Conservation (phyloP, 345 rosid species). For the Eucalyptus tenuipes region DNA sequence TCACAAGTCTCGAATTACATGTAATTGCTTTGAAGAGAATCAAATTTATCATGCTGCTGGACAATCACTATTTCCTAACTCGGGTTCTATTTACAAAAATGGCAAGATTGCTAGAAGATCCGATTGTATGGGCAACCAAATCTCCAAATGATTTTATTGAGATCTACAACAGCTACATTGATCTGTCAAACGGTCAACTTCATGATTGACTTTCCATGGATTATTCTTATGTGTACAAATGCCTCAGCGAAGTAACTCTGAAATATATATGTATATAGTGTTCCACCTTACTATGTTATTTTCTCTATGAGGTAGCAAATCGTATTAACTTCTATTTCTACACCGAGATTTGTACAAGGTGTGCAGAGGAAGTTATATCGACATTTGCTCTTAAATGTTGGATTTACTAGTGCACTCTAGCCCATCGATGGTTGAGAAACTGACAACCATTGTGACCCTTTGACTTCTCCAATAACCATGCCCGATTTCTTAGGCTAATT, state of each 20-base stretch:
- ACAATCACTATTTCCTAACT: background rate
- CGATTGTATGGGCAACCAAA: background rate
- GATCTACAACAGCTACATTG: background rate
- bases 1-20: background rate
- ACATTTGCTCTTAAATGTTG: background rate
- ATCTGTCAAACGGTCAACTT: background rate
- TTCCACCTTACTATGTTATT: background rate
- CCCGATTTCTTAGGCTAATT: background rate
- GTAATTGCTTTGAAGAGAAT: background rate
- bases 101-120: background rate
- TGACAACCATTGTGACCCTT: background rate
- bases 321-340: background rate
- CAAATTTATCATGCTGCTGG: background rate
- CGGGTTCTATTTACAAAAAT: background rate
- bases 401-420: background rate
- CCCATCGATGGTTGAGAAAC: background rate
- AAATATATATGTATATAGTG: background rate
- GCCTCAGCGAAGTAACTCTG: background rate
- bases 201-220: background rate
- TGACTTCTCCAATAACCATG: background rate
- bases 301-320: background rate
- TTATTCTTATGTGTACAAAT: background rate
- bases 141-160: background rate
- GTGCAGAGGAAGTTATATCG: background rate
- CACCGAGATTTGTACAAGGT: background rate